Evolutionary conservation across 805 yeast species (phyloP).

Genomic region (Candida awuae): DNA sequence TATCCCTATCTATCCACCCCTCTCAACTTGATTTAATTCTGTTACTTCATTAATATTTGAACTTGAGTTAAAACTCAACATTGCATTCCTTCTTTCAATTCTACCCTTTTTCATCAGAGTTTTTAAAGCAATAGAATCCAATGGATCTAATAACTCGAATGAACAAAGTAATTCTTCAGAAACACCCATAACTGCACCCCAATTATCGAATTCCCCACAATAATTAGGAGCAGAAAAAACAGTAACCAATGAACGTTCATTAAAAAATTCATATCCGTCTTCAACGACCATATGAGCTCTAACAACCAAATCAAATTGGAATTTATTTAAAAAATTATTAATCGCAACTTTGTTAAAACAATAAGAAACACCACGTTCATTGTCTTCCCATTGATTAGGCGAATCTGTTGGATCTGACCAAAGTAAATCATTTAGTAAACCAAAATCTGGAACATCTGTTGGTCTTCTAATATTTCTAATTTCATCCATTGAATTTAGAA

Average conservation of each 20-base stretch:
- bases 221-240: constrained; percentile 72
- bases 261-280: constrained; percentile 72
- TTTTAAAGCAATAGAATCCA: constrained; percentile 86
- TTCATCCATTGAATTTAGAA: constrained; percentile 64
- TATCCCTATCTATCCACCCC: too few relatives aligned
- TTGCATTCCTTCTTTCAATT: constrained; percentile 68
- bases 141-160: constrained; percentile 87
- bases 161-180: constrained; percentile 87
- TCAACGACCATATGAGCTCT: constrained; percentile 87
- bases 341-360: constrained; percentile 75
- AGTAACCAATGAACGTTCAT: constrained; percentile 62
- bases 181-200: constrained; percentile 99
- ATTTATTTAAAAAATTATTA: constrained; percentile 64
- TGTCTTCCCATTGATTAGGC: constrained; percentile 79
- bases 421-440: constrained; percentile 64
- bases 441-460: constrained; percentile 81
- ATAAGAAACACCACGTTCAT: constrained; percentile 76
- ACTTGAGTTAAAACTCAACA: constrained; percentile 15
- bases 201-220: constrained; percentile 81
- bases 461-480: constrained; percentile 70
- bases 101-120: constrained; percentile 93
- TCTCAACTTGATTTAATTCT: too few relatives aligned
- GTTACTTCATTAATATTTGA: background rate
- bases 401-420: constrained; percentile 88
- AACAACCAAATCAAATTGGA: constrained; percentile 74